phyloP scores from a whole-genome alignment of 148 eudicot species.

The Polygonum aviculare region DNA sequence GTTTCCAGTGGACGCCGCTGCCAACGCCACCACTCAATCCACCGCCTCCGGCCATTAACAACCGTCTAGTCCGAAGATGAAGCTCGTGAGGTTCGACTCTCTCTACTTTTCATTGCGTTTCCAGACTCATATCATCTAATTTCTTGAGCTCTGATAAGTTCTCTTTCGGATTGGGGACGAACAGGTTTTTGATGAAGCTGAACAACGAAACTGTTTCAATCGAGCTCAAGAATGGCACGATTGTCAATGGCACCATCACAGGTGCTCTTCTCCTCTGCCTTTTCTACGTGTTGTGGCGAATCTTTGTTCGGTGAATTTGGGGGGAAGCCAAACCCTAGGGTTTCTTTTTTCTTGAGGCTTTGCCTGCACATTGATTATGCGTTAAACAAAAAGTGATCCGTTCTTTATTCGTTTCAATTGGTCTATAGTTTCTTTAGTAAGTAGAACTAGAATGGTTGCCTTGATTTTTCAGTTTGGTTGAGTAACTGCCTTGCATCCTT shows the following conservation, averaged over 20 bases:
- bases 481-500: neutral
- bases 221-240: constrained; percentile 79
- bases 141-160: neutral
- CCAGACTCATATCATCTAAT: neutral
- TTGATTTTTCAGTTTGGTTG: neutral
- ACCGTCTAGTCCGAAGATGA: neutral
- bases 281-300: neutral
- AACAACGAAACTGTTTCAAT: constrained; percentile 79
- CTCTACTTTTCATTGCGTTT: neutral
- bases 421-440: neutral
- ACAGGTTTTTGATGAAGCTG: constrained; percentile 73
- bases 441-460: neutral
- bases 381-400: neutral
- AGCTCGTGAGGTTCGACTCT: constrained; percentile 10
- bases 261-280: constrained; percentile 19
- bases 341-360: neutral
- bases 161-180: neutral
- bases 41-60: neutral
- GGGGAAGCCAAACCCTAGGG: neutral
- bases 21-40: constrained; percentile 1
- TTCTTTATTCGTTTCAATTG: neutral
- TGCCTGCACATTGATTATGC: neutral
- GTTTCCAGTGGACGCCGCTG: neutral
- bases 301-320: neutral
- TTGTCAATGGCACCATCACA: constrained; percentile 75